Percentiles rank a stretch among this genome's conserved stretches.
Evolutionary conservation across 2,329 filamentous ascomycete genomes (phyloP).

Genomic region (Rosellinia necatrix): DNA sequence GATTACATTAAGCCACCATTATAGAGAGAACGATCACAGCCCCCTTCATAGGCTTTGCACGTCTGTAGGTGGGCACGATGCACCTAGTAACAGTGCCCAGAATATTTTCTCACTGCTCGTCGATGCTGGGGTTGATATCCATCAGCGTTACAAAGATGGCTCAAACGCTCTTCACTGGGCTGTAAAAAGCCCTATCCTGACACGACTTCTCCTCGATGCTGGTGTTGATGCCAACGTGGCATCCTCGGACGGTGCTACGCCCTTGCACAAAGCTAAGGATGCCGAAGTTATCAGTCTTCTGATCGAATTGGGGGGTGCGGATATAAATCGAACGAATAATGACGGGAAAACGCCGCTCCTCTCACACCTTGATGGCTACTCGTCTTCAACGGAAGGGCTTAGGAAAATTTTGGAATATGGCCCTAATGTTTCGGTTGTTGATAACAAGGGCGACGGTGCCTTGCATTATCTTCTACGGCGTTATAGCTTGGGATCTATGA

Average conservation of each 20-base stretch:
- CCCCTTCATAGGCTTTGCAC: constrained; percentile 4
- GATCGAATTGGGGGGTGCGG: neutral
- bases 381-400: neutral
- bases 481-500: neutral
- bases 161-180: constrained; percentile 12
- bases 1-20: neutral
- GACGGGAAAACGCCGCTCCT: constrained; percentile 9
- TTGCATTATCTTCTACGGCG: neutral
- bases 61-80: neutral
- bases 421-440: constrained; percentile 5
- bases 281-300: constrained; percentile 6
- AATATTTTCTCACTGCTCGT: constrained; percentile 5
- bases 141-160: constrained; percentile 4
- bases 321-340: constrained; percentile 7
- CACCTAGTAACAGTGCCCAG: neutral
- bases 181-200: constrained; percentile 2
- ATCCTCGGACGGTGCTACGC: constrained; percentile 5
- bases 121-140: neutral
- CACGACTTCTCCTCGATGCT: constrained; percentile 11
- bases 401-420: neutral
- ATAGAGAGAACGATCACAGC: neutral
- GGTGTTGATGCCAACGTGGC: constrained; percentile 4
- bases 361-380: neutral
- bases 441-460: constrained; percentile 6
- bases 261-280: constrained; percentile 5